phyloP scores from a whole-genome alignment of 768 basidiomycete genomes.

The Suillus decipiens region DNA sequence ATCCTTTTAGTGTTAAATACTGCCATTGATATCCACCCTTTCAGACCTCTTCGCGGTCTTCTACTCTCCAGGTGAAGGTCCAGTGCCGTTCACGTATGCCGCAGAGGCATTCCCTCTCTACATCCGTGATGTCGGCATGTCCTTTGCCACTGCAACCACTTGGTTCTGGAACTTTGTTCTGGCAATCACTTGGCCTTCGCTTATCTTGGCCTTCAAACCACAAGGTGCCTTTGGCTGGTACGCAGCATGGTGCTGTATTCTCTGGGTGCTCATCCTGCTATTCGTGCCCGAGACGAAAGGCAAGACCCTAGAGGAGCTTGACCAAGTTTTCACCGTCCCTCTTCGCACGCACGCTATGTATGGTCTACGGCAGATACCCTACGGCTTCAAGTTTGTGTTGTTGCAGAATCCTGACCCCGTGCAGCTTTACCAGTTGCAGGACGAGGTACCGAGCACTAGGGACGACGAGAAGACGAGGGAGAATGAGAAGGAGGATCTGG shows the following conservation, averaged over 20 bases:
- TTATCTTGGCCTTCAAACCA: constrained; percentile 61
- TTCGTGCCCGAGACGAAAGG: constrained; percentile 75
- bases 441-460: constrained; percentile 16
- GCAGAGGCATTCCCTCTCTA: constrained; percentile 91
- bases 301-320: constrained; percentile 59
- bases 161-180: constrained; percentile 68
- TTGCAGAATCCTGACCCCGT: constrained; percentile 29
- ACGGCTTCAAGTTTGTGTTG: constrained; percentile 51
- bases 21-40: constrained; percentile 11
- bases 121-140: constrained; percentile 57
- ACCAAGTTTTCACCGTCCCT: constrained; percentile 56
- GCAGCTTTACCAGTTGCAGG: constrained; percentile 44
- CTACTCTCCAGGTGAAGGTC: constrained; percentile 86
- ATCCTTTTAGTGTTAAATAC: background rate
- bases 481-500: constrained; percentile 15
- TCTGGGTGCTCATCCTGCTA: constrained; percentile 59
- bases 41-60: constrained; percentile 57
- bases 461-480: constrained; percentile 13
- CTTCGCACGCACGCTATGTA: constrained; percentile 57
- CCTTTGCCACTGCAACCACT: constrained; percentile 60
- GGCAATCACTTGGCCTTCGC: constrained; percentile 69
- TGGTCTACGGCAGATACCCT: constrained; percentile 53
- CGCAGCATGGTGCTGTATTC: constrained; percentile 56
- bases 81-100: constrained; percentile 88
- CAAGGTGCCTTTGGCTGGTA: constrained; percentile 79